A percentile compares a stretch with the other conserved stretches of the same genome.
Conservation (phyloP, 805 yeast species). For the Candida anglica region DNA sequence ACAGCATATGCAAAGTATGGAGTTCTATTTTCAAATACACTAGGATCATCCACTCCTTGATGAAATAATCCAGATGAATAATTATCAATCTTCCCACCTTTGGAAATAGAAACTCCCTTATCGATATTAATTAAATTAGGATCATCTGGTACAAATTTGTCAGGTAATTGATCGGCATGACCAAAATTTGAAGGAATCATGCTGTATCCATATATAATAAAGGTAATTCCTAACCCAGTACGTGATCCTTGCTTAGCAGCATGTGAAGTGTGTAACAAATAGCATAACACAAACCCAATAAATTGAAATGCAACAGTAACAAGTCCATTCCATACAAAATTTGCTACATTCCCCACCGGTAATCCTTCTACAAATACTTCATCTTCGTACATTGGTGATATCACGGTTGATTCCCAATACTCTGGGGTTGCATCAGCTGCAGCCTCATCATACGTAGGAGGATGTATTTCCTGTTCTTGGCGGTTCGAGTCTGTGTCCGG, state of each 20-base stretch:
- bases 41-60: constrained; percentile 10
- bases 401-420: constrained; percentile 88
- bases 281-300: constrained; percentile 88
- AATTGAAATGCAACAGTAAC: constrained; percentile 91
- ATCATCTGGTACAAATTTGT: constrained; percentile 27
- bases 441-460: constrained; percentile 92
- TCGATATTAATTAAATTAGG: constrained; percentile 31
- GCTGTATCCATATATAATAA: constrained; percentile 58
- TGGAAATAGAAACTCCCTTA: constrained; percentile 20
- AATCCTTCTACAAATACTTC: constrained; percentile 92
- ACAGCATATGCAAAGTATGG: constrained; percentile 61
- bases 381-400: constrained; percentile 76
- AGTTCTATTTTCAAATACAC: constrained; percentile 15
- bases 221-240: constrained; percentile 84
- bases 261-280: constrained; percentile 89
- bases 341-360: constrained; percentile 91
- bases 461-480: constrained; percentile 48
- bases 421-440: constrained; percentile 93
- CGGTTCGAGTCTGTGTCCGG: constrained; percentile 52
- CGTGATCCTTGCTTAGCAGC: constrained; percentile 96
- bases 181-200: constrained; percentile 39
- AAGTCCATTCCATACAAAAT: constrained; percentile 83
- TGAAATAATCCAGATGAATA: constrained; percentile 24
- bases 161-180: constrained; percentile 29
- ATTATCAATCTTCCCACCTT: constrained; percentile 22